Conservation (phyloP, 2,329 filamentous ascomycete species). For the Elsinoe australis region DNA sequence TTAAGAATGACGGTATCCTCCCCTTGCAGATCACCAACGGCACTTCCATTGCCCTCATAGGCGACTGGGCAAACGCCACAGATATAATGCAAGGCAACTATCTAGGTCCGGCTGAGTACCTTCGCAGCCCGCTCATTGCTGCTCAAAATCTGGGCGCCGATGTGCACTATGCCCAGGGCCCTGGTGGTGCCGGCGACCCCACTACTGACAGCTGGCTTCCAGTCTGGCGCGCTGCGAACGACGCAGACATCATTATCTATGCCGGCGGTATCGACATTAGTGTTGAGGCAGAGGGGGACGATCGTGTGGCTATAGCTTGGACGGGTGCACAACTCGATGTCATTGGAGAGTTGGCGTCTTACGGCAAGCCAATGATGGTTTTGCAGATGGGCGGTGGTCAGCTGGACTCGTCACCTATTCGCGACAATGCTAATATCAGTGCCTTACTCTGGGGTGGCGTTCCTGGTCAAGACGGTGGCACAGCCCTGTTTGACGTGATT, state of each 20-base stretch:
- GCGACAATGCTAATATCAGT: conserved; percentile 42
- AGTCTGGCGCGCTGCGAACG: conserved; percentile 33
- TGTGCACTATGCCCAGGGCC: conserved; percentile 39
- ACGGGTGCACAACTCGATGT: conserved; percentile 45
- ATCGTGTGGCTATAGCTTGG: conserved; percentile 48
- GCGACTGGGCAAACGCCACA: conserved; percentile 52
- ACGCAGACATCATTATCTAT: conserved; percentile 48
- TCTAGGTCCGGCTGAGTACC: conserved; percentile 48
- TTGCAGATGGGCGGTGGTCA: conserved; percentile 47
- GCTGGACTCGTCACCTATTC: conserved; percentile 46
- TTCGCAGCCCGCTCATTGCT: conserved; percentile 47
- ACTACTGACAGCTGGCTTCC: conserved; percentile 29
- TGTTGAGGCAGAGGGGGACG: conserved; percentile 46
- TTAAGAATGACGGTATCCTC: conserved; percentile 47
- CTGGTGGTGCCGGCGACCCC: conserved; percentile 29
- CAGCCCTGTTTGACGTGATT: conserved; percentile 48
- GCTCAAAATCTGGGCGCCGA: conserved; percentile 41
- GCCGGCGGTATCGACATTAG: conserved; percentile 49
- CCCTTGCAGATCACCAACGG: conserved; percentile 36
- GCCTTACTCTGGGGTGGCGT: conserved; percentile 53
- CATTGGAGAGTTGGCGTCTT: conserved; percentile 41
- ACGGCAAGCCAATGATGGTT: conserved; percentile 46
- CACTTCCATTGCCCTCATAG: conserved; percentile 47
- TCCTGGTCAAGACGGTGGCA: conserved; percentile 53
- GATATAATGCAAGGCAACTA: conserved; percentile 55